Evolutionary conservation across 192 early-diverging fungal species (phyloP).

Genomic region (Cetraspora pellucida): DNA sequence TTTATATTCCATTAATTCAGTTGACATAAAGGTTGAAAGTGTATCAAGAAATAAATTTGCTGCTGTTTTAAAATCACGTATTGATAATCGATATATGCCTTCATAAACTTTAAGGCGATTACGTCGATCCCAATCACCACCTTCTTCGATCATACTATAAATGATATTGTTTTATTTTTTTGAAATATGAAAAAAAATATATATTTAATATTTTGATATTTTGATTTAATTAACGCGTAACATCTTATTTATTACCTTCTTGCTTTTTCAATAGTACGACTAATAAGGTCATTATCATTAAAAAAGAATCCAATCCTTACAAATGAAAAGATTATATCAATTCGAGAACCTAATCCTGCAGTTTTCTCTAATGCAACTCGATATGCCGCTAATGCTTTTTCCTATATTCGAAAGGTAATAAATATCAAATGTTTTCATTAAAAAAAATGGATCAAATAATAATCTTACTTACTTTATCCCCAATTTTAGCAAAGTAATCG

Average conservation of each 20-base stretch:
- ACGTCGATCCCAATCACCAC: conserved; percentile 99
- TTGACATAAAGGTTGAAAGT: conserved; percentile 92
- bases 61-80: conserved; percentile 95
- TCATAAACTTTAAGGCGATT: conserved; percentile 98
- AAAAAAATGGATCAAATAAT: not conserved
- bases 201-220: too few species aligned
- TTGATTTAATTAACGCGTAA: too few species aligned
- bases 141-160: conserved; percentile 89
- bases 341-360: conserved; percentile 87
- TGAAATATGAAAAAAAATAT: too few species aligned
- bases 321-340: conserved; percentile 91
- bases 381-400: conserved; percentile 85
- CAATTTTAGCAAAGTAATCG: conserved; percentile 88
- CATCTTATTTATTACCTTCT: conserved; percentile 56
- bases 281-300: conserved; percentile 77
- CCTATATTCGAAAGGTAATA: conserved; percentile 50
- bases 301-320: conserved; percentile 96
- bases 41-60: conserved; percentile 91
- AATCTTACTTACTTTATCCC: conserved; percentile 75
- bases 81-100: conserved; percentile 89
- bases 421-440: not conserved
- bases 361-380: conserved; percentile 83
- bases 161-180: too few species aligned
- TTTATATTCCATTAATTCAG: conserved; percentile 96
- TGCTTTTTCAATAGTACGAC: conserved; percentile 79